Evolutionary conservation across 208 protist species (phyloP), one percentile per base, ranked within the genome.

Genomic region (Strigomonas culicis): DNA sequence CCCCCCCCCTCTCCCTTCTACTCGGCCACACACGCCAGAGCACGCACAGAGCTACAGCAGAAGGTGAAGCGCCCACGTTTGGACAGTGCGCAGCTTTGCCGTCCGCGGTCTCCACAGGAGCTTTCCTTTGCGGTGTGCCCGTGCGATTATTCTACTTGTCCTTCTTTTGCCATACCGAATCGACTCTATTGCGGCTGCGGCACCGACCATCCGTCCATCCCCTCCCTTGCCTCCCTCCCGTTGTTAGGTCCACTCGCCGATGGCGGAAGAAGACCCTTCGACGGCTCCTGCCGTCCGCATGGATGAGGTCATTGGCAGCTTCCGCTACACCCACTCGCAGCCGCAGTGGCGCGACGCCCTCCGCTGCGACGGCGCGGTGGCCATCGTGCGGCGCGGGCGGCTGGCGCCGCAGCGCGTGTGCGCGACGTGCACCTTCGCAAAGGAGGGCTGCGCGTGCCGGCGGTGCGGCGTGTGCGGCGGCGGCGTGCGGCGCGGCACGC

Each of bases 281-380:
- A 4, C 34, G 7, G 34, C 10, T 4, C 34, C 4, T 10, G 34
- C 10, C 34, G 34, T 10, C 4, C 34, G 7, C 34, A 13, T 10
- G 10, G 34, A 39, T 10, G 34, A 39, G 10, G 34, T 4, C 34
- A 46, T 82, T 59, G 70, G 80, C 8, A 44, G 69, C 60, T 83
- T 59, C 47, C 25, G 22, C 69, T 88, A 84, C 81, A 80, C 74
- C 2, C 81, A 88, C 61, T 64, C 64, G 0, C 81, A 88, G 50
- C 77, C 81, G 11, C 81, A 88, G 55, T 88, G 81, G 81, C 32
- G 22, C 0, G 60, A 57, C 6, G 75, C 66, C 22, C 36, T 65
- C 17, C 28, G 11, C 21, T 27, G 21, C 63, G 8, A 4, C 19
- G 4, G 24, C 25, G 39, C 28, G 22, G 31, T 15, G 21, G 66